Percentiles rank a stretch among this genome's conserved stretches.
These are phyloP conservation scores for Cladosporium colombiae DNA, from an alignment of 2,329 filamentous ascomycete genomes.

Conservation along the genomic window DNA sequence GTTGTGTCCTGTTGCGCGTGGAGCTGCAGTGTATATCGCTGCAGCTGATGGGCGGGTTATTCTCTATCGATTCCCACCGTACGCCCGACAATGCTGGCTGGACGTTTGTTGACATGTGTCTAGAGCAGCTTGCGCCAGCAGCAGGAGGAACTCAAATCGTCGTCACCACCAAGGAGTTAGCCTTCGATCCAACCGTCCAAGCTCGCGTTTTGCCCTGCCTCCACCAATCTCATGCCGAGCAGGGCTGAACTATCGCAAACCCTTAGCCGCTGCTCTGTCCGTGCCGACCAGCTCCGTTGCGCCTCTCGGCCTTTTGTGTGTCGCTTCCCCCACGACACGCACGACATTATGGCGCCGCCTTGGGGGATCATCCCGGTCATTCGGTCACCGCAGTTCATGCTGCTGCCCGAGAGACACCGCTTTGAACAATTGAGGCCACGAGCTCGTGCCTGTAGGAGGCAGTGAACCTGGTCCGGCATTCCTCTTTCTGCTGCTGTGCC, in stretches of 20 bases:
- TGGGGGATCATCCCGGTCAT: neutral
- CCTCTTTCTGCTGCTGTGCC: neutral
- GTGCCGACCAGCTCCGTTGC: neutral
- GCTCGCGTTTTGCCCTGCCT: conserved; percentile 3
- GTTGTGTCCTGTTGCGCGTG: neutral
- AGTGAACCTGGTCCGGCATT: neutral
- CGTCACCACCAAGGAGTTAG: neutral
- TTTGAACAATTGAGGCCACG: neutral
- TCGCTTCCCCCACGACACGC: conserved; percentile 2
- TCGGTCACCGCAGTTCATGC: conserved; percentile 4
- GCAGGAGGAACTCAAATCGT: neutral
- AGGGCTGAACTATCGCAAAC: neutral
- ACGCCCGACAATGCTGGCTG: neutral
- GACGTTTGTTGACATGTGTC: neutral
- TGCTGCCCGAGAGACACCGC: neutral
- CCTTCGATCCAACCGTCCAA: neutral
- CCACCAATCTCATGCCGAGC: neutral
- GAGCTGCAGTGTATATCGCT: neutral
- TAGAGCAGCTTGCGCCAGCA: neutral
- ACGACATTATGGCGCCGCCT: neutral
- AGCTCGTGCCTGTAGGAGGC: neutral
- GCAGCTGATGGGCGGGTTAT: neutral
- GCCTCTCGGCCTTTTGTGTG: neutral
- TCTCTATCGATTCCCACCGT: too few species aligned
- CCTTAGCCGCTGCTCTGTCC: neutral